Conservation (phyloP, 257 asterid genomes). For the Solanum gracilifrons region DNA sequence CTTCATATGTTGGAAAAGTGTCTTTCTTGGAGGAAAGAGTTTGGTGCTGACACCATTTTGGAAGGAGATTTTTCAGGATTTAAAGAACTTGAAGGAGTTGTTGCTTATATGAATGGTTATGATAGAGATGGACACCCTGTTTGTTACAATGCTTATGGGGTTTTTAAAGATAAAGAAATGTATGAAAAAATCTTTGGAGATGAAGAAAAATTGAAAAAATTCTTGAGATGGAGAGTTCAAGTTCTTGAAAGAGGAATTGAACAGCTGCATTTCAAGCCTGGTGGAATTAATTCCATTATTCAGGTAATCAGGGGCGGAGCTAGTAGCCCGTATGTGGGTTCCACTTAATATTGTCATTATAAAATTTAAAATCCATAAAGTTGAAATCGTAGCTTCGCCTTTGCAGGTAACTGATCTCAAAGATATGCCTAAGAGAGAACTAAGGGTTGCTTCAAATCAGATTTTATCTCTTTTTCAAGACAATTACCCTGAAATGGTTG, state of each 20-base stretch:
- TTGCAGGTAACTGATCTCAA: slow-evolving; percentile 57
- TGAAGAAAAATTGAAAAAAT: slow-evolving; percentile 42
- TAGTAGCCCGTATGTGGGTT: background rate
- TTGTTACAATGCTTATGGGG: slow-evolving; percentile 87
- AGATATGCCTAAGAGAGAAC: slow-evolving; percentile 86
- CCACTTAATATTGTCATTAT: background rate
- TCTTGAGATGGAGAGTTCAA: slow-evolving; percentile 68
- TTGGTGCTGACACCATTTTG: slow-evolving; percentile 49
- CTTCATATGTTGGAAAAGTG: slow-evolving; percentile 51
- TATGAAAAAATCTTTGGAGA: slow-evolving; percentile 57
- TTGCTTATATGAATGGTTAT: slow-evolving; percentile 61
- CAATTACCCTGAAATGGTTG: slow-evolving; percentile 94
- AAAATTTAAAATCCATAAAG: too few relatives aligned
- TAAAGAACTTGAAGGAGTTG: slow-evolving; percentile 68
- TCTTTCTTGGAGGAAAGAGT: slow-evolving; percentile 56
- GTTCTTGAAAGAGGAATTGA: slow-evolving; percentile 63
- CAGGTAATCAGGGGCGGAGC: slow-evolving; percentile 6
- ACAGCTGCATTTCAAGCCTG: slow-evolving; percentile 57
- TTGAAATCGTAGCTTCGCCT: background rate
- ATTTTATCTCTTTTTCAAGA: slow-evolving; percentile 79
- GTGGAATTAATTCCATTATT: slow-evolving; percentile 66
- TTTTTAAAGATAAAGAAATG: slow-evolving; percentile 60
- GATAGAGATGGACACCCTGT: slow-evolving; percentile 70
- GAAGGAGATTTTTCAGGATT: slow-evolving; percentile 73
- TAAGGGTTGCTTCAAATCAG: slow-evolving; percentile 74